Evolutionary conservation across 805 yeast species (phyloP), one percentile per base, ranked within the genome.

Genomic region (Lipomyces lipofer): DNA sequence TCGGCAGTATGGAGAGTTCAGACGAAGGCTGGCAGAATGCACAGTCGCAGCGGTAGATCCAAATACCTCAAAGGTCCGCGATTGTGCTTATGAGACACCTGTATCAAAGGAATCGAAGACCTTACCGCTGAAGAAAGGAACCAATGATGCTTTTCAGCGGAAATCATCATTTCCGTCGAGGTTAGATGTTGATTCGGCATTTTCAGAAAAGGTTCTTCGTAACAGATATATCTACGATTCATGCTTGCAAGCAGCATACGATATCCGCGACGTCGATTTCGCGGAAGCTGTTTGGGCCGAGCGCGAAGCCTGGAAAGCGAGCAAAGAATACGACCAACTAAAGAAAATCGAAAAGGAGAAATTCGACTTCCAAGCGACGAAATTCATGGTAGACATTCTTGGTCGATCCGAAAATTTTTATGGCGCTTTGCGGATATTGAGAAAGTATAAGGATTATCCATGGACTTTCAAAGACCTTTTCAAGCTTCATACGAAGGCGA

Each of bases 271-370:
- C 63, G 68, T 76, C 38, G 74, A 73, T 0, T 80, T 85, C 65
- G 91, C 90, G 3, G 82, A 81, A 52, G 68, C 71, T 24, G 73
- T 87, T 1, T 90, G 96, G 95, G 69, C 71, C 1, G 95, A 87
- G 64, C 79, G 97, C 64, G 97, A 97, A 1, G 57, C 67, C 21
- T 89, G 78, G 70, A 75, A 97, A 48, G 80, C 80, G 54, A 75
- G 86, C 0, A 59, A 61, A 10, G 55, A 51, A 9, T 49, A 58
- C 33, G 12, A 24, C 19, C 24, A 25, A 4, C 36, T 55, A 10
- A n/a, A 44, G 21, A 27, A 8, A 15, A 17, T 15, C 5, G 42
- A 36, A n/a, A 28, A 42, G 13, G 46, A 44, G 8, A 21, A n/a
- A 13, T 35, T 28, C n/a, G 63, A 60, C 40, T 52, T 44, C 30